Percentiles rank a stretch among this genome's conserved stretches.
Conservation (phyloP, 106 monocot genomes). For the Dendrobium nobile region DNA sequence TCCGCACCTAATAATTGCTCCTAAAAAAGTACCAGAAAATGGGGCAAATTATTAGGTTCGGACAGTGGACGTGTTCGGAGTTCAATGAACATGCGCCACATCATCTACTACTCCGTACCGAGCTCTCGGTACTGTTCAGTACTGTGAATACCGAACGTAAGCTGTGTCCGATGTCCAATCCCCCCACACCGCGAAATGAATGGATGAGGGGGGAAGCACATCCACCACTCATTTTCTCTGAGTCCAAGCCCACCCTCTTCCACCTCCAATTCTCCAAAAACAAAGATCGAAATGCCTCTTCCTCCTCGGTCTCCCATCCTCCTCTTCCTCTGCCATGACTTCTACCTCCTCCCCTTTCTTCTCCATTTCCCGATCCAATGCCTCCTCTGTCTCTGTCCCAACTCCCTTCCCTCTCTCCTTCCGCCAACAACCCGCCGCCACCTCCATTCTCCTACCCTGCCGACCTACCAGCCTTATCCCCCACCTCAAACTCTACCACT, state of each 20-base stretch:
- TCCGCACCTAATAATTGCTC: too few species aligned
- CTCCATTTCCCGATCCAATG: constrained; percentile 14
- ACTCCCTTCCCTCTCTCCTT: background rate
- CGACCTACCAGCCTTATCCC: background rate
- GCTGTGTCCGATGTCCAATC: too few species aligned
- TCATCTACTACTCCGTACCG: too few species aligned
- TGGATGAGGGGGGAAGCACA: constrained; percentile 25
- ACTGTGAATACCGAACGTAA: too few species aligned
- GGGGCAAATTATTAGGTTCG: too few species aligned
- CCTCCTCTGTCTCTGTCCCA: background rate
- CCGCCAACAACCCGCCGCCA: background rate
- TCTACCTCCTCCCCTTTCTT: constrained; percentile 34
- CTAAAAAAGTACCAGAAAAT: too few species aligned
- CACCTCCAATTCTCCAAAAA: constrained; percentile 1
- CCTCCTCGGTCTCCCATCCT: background rate
- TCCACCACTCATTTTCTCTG: constrained; percentile 46
- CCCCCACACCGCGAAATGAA: too few species aligned
- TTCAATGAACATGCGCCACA: too few species aligned
- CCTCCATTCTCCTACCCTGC: background rate
- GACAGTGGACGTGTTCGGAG: too few species aligned
- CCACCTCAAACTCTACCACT: background rate
- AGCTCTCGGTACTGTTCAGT: too few species aligned
- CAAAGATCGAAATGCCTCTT: background rate
- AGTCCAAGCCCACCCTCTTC: constrained; percentile 2
- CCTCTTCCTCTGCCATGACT: constrained; percentile 16